A percentile compares a stretch with the other conserved stretches of the same genome.
Conservation (phyloP, 1,284 basidiomycete species). For the Sanguinoderma infundibulare region DNA sequence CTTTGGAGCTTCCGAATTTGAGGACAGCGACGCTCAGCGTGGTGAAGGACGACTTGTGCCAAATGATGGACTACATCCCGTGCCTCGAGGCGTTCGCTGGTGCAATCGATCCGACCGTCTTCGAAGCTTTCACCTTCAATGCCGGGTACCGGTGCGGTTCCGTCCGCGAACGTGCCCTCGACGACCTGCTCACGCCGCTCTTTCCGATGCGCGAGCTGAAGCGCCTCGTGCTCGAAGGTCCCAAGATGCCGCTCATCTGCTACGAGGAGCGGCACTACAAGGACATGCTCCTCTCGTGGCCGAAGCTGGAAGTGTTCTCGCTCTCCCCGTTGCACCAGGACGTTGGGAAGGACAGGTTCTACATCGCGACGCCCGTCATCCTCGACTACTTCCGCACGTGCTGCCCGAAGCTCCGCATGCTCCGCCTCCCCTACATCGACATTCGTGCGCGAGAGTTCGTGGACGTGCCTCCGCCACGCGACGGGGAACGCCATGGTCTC, state of each 20-base stretch:
- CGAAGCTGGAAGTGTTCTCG: neutral
- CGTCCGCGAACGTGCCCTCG: neutral
- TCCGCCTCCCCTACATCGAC: neutral
- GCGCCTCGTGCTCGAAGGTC: neutral
- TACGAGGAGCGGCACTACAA: neutral
- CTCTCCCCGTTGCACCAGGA: neutral
- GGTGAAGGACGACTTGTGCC: neutral
- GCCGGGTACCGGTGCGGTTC: neutral
- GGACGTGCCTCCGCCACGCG: neutral
- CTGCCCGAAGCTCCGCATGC: neutral
- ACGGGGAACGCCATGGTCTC: neutral
- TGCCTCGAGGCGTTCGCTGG: too few species aligned
- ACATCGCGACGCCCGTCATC: neutral
- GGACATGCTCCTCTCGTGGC: neutral
- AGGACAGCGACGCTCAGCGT: neutral
- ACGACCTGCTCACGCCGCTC: neutral
- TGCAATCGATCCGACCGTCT: neutral
- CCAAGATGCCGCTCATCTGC: neutral
- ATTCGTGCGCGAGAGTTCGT: neutral
- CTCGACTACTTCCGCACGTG: neutral
- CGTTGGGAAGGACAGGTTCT: neutral
- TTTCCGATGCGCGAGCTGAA: neutral
- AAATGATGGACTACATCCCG: neutral
- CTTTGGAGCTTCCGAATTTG: neutral
- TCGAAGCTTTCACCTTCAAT: neutral